Evolutionary conservation across 768 basidiomycete genomes (phyloP).

Genomic region (Mycena floridula): DNA sequence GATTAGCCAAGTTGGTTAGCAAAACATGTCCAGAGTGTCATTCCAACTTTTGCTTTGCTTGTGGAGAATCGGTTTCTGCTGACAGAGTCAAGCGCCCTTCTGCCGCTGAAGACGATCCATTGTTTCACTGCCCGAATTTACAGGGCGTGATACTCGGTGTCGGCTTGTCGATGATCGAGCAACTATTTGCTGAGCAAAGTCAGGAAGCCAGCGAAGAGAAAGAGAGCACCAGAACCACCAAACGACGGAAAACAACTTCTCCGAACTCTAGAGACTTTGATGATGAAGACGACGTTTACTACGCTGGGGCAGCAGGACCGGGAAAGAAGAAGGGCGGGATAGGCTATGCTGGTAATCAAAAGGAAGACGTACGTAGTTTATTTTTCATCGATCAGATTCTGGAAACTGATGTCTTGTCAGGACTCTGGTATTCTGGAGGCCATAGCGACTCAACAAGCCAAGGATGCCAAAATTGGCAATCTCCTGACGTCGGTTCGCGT

Average conservation of each 20-base stretch:
- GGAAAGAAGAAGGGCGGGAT: slow-evolving; percentile 77
- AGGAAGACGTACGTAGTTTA: slow-evolving; percentile 70
- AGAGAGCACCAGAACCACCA: slow-evolving; percentile 33
- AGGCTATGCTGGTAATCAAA: slow-evolving; percentile 78
- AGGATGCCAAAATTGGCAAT: slow-evolving; percentile 68
- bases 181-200: slow-evolving; percentile 52
- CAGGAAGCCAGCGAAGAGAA: slow-evolving; percentile 26
- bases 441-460: slow-evolving; percentile 57
- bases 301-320: slow-evolving; percentile 30
- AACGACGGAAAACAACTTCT: slow-evolving; percentile 39
- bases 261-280: slow-evolving; percentile 16
- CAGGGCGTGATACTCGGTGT: slow-evolving; percentile 91
- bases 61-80: slow-evolving; percentile 56
- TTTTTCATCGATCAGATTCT: not conserved
- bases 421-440: slow-evolving; percentile 79
- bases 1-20: slow-evolving; percentile 52
- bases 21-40: slow-evolving; percentile 60
- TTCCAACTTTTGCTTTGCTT: slow-evolving; percentile 64
- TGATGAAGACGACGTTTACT: slow-evolving; percentile 49
- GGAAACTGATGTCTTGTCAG: slow-evolving; percentile 33
- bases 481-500: slow-evolving; percentile 69
- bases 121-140: slow-evolving; percentile 87
- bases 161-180: slow-evolving; percentile 82
- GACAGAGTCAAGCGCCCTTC: slow-evolving; percentile 37
- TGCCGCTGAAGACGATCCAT: slow-evolving; percentile 38